Evolutionary conservation across 2,329 filamentous ascomycete species (phyloP).

Genomic region (Lizonia empirigonia): DNA sequence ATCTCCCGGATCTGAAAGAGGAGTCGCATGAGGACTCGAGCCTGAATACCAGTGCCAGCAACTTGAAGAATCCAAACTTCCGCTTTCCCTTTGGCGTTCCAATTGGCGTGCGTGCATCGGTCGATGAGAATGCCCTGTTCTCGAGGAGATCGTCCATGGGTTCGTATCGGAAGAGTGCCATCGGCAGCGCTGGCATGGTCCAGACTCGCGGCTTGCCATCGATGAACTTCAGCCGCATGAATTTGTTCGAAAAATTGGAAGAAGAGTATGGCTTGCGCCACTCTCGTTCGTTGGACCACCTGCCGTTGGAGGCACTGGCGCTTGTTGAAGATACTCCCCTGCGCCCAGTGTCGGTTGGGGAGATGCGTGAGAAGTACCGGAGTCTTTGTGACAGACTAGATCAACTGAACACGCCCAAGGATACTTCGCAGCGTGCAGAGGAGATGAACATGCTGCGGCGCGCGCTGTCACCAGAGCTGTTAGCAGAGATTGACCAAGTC

Average conservation of each 20-base stretch:
- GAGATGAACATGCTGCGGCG: slow-evolving; percentile 28
- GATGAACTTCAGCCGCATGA: slow-evolving; percentile 55
- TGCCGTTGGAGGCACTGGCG: slow-evolving; percentile 33
- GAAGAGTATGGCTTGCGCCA: slow-evolving; percentile 50
- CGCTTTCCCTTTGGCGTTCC: slow-evolving; percentile 29
- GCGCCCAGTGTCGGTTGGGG: slow-evolving; percentile 43
- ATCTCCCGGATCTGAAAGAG: slow-evolving; percentile 55
- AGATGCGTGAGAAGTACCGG: slow-evolving; percentile 52
- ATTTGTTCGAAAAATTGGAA: slow-evolving; percentile 54
- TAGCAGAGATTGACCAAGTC: slow-evolving; percentile 53
- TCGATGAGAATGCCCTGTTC: slow-evolving; percentile 29
- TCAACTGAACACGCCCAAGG: slow-evolving; percentile 33
- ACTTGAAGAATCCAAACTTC: slow-evolving; percentile 38
- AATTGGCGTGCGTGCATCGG: slow-evolving; percentile 26
- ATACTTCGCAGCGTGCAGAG: slow-evolving; percentile 16
- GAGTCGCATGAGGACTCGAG: slow-evolving; percentile 56
- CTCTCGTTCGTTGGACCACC: slow-evolving; percentile 47
- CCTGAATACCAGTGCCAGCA: slow-evolving; percentile 45
- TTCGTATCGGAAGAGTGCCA: slow-evolving; percentile 27
- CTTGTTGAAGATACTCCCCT: slow-evolving; percentile 41
- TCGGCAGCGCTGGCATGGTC: slow-evolving; percentile 29
- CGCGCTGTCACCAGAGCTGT: slow-evolving; percentile 49
- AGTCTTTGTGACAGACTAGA: slow-evolving; percentile 55
- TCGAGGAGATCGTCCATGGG: slow-evolving; percentile 28
- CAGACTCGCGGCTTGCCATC: slow-evolving; percentile 51